A percentile compares a stretch with the other conserved stretches of the same genome.
Conservation (phyloP, 768 basidiomycete genomes). For the Collybia sordida region DNA sequence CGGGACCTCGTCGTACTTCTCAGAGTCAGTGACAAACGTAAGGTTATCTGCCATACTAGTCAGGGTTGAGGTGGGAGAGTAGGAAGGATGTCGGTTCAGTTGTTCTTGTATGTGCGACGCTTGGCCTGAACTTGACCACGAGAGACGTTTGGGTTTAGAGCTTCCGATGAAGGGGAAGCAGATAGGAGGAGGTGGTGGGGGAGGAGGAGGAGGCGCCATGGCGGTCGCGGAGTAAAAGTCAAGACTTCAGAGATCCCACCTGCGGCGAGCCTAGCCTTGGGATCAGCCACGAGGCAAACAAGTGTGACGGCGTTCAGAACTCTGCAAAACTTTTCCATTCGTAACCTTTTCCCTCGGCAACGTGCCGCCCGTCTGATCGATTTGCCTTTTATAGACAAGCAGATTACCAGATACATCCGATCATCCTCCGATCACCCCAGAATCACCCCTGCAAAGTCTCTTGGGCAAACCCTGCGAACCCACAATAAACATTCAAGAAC, state of each 20-base stretch:
- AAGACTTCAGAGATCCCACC: not conserved
- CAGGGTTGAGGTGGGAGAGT: slow-evolving; percentile 43
- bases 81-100: slow-evolving; percentile 40
- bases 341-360: slow-evolving; percentile 11
- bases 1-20: slow-evolving; percentile 53
- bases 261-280: not conserved
- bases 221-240: slow-evolving; percentile 26
- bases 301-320: slow-evolving; percentile 6
- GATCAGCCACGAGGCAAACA: slow-evolving; percentile 15
- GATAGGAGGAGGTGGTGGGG: slow-evolving; percentile 49
- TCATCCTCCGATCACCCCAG: not conserved
- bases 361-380: slow-evolving; percentile 9
- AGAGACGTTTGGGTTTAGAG: slow-evolving; percentile 47
- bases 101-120: slow-evolving; percentile 22
- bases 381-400: slow-evolving; percentile 13
- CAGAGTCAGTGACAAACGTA: slow-evolving; percentile 61
- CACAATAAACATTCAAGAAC: too few relatives aligned
- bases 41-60: slow-evolving; percentile 46
- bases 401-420: slow-evolving; percentile 6
- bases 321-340: slow-evolving; percentile 10
- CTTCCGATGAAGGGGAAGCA: slow-evolving; percentile 56
- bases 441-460: too few relatives aligned
- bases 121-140: slow-evolving; percentile 41
- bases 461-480: too few relatives aligned
- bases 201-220: slow-evolving; percentile 57